Evolutionary conservation across 2,329 filamentous ascomycete species (phyloP).

Genomic region (Talaromyces pinophilus): DNA sequence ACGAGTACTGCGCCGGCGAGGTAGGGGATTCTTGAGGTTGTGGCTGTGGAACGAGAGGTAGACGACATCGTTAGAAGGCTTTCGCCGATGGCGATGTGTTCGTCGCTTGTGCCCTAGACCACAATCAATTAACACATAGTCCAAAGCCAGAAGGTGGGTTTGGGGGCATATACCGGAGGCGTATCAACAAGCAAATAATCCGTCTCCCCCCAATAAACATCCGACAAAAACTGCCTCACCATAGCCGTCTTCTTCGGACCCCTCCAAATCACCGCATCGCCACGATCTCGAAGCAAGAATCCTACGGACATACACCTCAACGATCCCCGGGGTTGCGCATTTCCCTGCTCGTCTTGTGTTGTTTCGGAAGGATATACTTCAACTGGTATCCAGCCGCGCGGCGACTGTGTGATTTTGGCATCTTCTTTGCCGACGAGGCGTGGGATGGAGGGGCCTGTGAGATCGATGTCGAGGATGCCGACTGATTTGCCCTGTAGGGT

Average conservation of each 20-base stretch:
- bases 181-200: conserved; percentile 96
- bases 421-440: conserved; percentile 89
- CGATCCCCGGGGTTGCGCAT: conserved; percentile 37
- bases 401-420: conserved; percentile 86
- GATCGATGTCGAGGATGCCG: conserved; percentile 91
- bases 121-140: neutral
- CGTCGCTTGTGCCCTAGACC: conserved; percentile 62
- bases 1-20: conserved; percentile 89
- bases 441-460: conserved; percentile 94
- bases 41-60: conserved; percentile 28
- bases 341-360: conserved; percentile 19
- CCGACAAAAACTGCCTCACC: conserved; percentile 92
- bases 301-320: conserved; percentile 83
- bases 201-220: conserved; percentile 82
- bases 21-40: conserved; percentile 52
- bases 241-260: conserved; percentile 99
- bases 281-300: conserved; percentile 78
- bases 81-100: conserved; percentile 93
- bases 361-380: conserved; percentile 67
- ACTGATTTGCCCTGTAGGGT: conserved; percentile 83
- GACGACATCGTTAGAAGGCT: conserved; percentile 62
- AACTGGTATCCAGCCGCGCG: conserved; percentile 90
- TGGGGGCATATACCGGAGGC: conserved; percentile 63
- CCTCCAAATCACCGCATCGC: conserved; percentile 94
- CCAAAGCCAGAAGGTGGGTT: too few species aligned